Evolutionary conservation across 2,329 filamentous ascomycete species (phyloP).

Genomic region (Phaeophleospora eucalypticola): DNA sequence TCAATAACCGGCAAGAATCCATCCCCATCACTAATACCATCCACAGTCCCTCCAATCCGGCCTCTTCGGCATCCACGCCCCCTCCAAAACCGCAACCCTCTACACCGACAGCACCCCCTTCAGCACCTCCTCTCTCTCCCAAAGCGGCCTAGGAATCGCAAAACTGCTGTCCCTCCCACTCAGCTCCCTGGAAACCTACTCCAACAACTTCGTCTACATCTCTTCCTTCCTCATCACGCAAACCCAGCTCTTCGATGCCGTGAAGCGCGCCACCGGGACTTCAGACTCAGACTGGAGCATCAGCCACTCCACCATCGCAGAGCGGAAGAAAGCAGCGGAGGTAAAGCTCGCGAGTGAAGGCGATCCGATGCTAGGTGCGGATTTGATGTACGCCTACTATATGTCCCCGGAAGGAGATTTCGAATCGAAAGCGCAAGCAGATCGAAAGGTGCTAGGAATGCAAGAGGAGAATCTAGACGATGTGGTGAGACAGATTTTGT

Average conservation of each 20-base stretch:
- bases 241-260: slow-evolving; percentile 34
- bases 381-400: slow-evolving; percentile 20
- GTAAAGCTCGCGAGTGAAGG: slow-evolving; percentile 43
- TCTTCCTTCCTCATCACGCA: slow-evolving; percentile 37
- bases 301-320: slow-evolving; percentile 19
- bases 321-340: slow-evolving; percentile 48
- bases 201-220: slow-evolving; percentile 35
- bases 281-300: slow-evolving; percentile 37
- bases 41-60: no score
- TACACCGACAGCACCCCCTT: slow-evolving; percentile 34
- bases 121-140: slow-evolving; percentile 32
- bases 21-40: no score
- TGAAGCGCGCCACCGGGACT: slow-evolving; percentile 34
- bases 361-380: slow-evolving; percentile 36
- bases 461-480: slow-evolving; percentile 37
- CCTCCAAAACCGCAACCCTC: slow-evolving; percentile 13
- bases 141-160: slow-evolving; percentile 33
- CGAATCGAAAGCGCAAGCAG: slow-evolving; percentile 29
- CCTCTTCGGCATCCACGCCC: slow-evolving; percentile 38
- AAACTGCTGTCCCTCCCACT: slow-evolving; percentile 33
- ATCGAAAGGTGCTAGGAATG: slow-evolving; percentile 39
- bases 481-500: slow-evolving; percentile 33
- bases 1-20: no score
- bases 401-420: slow-evolving; percentile 24
- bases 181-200: slow-evolving; percentile 36